Conservation (phyloP, 1,284 basidiomycete species). For the Malassezia caprae region DNA sequence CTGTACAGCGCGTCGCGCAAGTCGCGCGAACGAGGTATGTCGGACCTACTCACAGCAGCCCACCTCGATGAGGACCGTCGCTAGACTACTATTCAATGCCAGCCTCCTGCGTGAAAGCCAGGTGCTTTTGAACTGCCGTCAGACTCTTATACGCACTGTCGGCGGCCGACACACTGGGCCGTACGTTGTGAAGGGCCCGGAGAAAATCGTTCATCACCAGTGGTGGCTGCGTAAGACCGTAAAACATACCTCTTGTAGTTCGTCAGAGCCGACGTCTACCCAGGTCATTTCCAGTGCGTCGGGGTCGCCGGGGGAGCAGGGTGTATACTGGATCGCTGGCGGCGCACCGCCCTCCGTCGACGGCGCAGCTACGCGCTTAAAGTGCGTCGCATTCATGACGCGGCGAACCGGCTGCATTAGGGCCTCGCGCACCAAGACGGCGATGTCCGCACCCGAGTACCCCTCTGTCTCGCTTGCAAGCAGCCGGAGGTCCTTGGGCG, state of each 20-base stretch:
- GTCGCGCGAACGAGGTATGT: conserved; percentile 27
- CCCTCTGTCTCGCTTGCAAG: conserved; percentile 80
- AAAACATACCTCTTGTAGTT: conserved; percentile 72
- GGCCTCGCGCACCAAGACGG: conserved; percentile 88
- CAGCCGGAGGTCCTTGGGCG: conserved; percentile 66
- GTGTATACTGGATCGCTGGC: conserved; percentile 19
- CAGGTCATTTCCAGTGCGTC: conserved; percentile 76
- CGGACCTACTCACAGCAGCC: not conserved
- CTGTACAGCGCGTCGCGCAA: conserved; percentile 34
- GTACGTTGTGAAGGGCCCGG: conserved; percentile 67
- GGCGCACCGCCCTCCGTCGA: conserved; percentile 21
- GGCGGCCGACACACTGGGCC: conserved; percentile 77
- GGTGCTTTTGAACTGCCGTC: conserved; percentile 58
- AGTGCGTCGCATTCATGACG: conserved; percentile 88
- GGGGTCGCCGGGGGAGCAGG: conserved; percentile 20
- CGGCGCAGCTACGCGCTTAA: conserved; percentile 58
- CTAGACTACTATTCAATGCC: conserved; percentile 44
- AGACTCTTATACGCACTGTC: conserved; percentile 57
- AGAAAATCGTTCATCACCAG: conserved; percentile 62
- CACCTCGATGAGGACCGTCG: conserved; percentile 2
- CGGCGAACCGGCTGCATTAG: conserved; percentile 98
- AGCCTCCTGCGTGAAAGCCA: conserved; percentile 78
- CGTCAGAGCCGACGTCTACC: conserved; percentile 82
- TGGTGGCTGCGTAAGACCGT: conserved; percentile 16
- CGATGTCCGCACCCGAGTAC: conserved; percentile 90